Evolutionary conservation across 169 alveolate species (phyloP), one percentile per base, ranked within the genome.

Genomic region (Eimeria sp.): DNA sequence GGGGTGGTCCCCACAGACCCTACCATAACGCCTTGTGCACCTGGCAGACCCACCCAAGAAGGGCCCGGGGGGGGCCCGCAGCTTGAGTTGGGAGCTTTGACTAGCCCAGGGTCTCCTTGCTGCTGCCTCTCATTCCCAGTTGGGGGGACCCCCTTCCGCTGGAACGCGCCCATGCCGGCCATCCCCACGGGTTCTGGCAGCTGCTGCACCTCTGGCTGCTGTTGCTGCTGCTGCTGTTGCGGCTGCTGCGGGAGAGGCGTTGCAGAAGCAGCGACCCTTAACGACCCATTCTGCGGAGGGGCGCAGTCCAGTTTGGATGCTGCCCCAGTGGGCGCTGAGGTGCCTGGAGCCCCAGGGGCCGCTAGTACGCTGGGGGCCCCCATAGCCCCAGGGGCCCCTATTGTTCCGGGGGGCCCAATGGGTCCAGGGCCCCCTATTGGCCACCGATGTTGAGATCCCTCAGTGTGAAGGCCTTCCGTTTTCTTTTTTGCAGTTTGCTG

Each of bases 1-100:
- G 70, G 70, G 67, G 88, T 40, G 70, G 73, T 73, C 73, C 75
- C 73, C 27, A n/a, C 58, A n/a, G 91, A 20, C 73, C 75, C 91
- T 25, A 13, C 72, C 49, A 51, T 49, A 43, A 51, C 73, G 20
- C 47, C 25, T 49, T 83, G 91, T 18, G 14, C 54, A 6, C 45
- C 54, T 22, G 73, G 70, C 47, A 51, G n/a, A 18, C 91, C 91
- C 11, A n/a, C 25, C 73, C 75, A 51, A 7, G 91, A 51, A 7
- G 91, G 75, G 70, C 75, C 72, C 30, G 22, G 30, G 18, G 47
- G 67, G 67, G 57, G 11, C 75, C 67, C 70, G 73, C 91, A 13
- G 47, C 47, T n/a, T 43, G 75, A 40, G n/a, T 40, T 43, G 49
- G 16, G 20, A 75, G 34, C n/a, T 54, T 51, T 30, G 75, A 10